Evolutionary conservation across 345 rosid genomes (phyloP).

Genomic region (Eutrema yunnanense): DNA sequence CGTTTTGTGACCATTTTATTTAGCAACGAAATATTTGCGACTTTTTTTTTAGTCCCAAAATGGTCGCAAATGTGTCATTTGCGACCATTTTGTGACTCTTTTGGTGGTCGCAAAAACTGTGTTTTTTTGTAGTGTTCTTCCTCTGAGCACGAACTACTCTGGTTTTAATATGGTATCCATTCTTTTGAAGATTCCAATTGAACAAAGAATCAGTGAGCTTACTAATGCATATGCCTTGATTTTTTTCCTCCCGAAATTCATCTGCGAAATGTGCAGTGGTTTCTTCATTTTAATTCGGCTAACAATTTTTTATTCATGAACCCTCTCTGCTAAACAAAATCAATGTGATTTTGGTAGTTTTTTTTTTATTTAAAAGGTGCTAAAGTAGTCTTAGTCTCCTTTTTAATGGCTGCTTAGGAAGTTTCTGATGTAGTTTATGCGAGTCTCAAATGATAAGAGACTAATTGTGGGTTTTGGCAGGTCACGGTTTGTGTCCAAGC

Average conservation of each 20-base stretch:
- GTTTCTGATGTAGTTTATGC: not conserved
- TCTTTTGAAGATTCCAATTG: not conserved
- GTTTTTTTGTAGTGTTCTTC: no score
- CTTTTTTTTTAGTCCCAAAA: no score
- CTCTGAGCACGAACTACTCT: not conserved
- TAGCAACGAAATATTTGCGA: no score
- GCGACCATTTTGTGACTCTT: no score
- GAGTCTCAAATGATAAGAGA: not conserved
- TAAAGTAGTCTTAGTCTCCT: not conserved
- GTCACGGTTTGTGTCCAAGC: conserved; percentile 58
- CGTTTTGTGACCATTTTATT: no score
- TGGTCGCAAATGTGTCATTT: no score
- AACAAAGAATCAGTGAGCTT: no score
- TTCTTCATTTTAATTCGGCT: not conserved
- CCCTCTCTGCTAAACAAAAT: not conserved
- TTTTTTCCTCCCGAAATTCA: not conserved
- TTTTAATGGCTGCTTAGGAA: not conserved
- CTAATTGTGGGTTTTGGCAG: conserved; percentile 31
- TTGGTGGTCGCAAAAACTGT: no score
- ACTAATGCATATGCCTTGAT: not conserved
- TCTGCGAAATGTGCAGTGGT: not conserved
- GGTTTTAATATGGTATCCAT: not conserved
- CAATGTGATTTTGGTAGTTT: not conserved
- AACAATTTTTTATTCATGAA: not conserved
- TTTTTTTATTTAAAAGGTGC: not conserved